A percentile compares a stretch with the other conserved stretches of the same genome.
phyloP scores from a whole-genome alignment of 768 basidiomycete genomes.

The Naganishia friedmannii region DNA sequence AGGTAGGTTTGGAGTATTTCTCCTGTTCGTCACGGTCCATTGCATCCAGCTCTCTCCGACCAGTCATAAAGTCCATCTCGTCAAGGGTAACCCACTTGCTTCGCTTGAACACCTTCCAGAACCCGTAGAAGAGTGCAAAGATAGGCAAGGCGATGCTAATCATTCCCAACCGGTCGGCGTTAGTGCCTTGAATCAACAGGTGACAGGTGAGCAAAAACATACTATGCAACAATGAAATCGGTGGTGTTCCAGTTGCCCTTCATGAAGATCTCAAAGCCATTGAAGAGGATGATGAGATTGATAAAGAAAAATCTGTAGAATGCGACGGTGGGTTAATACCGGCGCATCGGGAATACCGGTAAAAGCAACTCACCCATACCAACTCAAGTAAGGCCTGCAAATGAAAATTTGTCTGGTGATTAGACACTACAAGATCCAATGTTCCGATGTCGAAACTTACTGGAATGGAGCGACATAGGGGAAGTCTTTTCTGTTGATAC shows the following conservation, averaged over 20 bases:
- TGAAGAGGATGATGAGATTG: slow-evolving; percentile 43
- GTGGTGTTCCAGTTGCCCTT: slow-evolving; percentile 49
- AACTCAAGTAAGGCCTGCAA: slow-evolving; percentile 16
- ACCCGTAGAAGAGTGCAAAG: slow-evolving; percentile 48
- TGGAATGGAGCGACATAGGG: slow-evolving; percentile 52
- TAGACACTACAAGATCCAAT: slow-evolving; percentile 43
- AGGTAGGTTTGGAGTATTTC: slow-evolving; percentile 35
- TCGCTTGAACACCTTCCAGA: slow-evolving; percentile 52
- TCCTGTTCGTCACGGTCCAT: slow-evolving; percentile 42
- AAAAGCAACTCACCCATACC: slow-evolving; percentile 19
- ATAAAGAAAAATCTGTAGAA: slow-evolving; percentile 42
- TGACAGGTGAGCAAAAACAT: neutral
- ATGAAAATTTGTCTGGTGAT: neutral
- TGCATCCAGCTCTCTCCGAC: slow-evolving; percentile 50
- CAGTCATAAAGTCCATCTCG: slow-evolving; percentile 52
- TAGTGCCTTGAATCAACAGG: neutral
- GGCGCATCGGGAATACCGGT: neutral
- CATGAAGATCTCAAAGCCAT: slow-evolving; percentile 51
- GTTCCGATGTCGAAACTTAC: slow-evolving; percentile 34
- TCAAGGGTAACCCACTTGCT: slow-evolving; percentile 43
- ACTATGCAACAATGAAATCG: slow-evolving; percentile 51
- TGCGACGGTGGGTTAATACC: neutral
- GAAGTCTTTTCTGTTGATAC: slow-evolving; percentile 45
- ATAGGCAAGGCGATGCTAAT: slow-evolving; percentile 45
- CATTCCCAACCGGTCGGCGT: neutral